Evolutionary conservation across 805 yeast genomes (phyloP).

Genomic region (Crinitomyces ghanaensis): DNA sequence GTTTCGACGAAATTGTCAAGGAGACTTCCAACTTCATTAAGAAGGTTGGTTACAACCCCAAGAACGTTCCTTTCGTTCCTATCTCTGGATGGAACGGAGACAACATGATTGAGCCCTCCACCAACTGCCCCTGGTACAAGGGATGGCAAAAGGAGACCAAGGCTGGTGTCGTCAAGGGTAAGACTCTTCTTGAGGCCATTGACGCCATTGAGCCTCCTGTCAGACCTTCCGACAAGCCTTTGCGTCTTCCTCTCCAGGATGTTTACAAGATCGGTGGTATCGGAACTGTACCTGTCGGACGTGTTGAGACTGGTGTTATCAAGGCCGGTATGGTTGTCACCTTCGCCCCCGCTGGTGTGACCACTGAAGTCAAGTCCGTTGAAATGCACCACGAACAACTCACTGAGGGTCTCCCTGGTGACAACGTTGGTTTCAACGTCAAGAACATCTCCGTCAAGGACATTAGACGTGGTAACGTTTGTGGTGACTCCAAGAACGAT

Average conservation of each 20-base stretch:
- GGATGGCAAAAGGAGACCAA: slow-evolving; percentile 75
- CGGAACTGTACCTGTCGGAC: slow-evolving; percentile 88
- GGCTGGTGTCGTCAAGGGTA: slow-evolving; percentile 61
- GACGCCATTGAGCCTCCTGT: slow-evolving; percentile 71
- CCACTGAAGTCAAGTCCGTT: slow-evolving; percentile 83
- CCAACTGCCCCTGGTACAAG: slow-evolving; percentile 83
- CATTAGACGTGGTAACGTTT: slow-evolving; percentile 85
- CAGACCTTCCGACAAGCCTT: slow-evolving; percentile 79
- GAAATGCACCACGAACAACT: slow-evolving; percentile 81
- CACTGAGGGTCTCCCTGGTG: slow-evolving; percentile 78
- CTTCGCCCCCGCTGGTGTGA: slow-evolving; percentile 84
- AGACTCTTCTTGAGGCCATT: slow-evolving; percentile 75
- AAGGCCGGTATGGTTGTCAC: slow-evolving; percentile 86
- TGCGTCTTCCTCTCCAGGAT: slow-evolving; percentile 83
- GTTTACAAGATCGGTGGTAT: slow-evolving; percentile 90
- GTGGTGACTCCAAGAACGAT: slow-evolving; percentile 84
- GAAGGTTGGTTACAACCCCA: slow-evolving; percentile 78
- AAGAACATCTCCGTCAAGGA: slow-evolving; percentile 85
- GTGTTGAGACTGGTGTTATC: slow-evolving; percentile 87
- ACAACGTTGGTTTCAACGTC: slow-evolving; percentile 83
- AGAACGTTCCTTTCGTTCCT: slow-evolving; percentile 79
- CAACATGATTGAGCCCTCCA: slow-evolving; percentile 77
- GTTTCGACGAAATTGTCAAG: slow-evolving; percentile 68
- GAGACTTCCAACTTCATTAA: slow-evolving; percentile 71
- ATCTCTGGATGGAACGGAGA: slow-evolving; percentile 90